Evolutionary conservation across 176 grass and related monocot genomes (phyloP), one percentile per base, ranked within the genome.

Genomic region (Bothriochloa decipiens): DNA sequence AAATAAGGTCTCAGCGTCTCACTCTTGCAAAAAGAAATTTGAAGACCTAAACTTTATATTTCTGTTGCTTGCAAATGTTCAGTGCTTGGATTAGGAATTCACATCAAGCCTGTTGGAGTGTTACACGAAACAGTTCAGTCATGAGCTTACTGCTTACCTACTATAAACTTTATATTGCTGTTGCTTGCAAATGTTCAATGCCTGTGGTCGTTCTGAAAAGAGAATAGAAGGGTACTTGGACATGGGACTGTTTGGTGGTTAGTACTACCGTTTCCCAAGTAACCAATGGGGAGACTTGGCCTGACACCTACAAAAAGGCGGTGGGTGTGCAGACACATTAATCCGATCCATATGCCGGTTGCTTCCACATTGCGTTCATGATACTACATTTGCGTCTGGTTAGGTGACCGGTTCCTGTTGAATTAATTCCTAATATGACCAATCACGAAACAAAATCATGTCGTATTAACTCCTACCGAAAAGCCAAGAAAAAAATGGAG

Each of bases 211-310:
- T 64, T 64, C 4, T 6, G n/a, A 4, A 61, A 64, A 64, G 74
- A n/a, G 47, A 36, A 32, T 7, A 20, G 25, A 16, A 7, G 2
- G 8, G 8, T 3, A 77, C 6, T 25, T 9, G 12, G 39, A 40
- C 6, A 40, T 76, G 35, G 6, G 1, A 13, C n/a, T 27, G 9
- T 26, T 53, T 57, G 8, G 18, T 58, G 20, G 18, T 58, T 58
- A 20, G 29, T 13, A 14, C 3, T n/a, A 8, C 10, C 3, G 20
- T 17, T 25, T 39, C 35, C 26, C 58, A 50, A 11, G 80, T 36
- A 78, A 61, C 61, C 69, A 80, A 69, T 75, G 63, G 49, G 53
- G 37, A 69, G 77, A 63, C 70, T 75, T 84, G 74, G 57, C 81
- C 42, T 83, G 81, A 74, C 15, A 75, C 16, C 47, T 43, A 46